Percentiles rank a stretch among this genome's conserved stretches.
Conservation (phyloP, 2,329 filamentous ascomycete species). For the Monosporascus ibericus region DNA sequence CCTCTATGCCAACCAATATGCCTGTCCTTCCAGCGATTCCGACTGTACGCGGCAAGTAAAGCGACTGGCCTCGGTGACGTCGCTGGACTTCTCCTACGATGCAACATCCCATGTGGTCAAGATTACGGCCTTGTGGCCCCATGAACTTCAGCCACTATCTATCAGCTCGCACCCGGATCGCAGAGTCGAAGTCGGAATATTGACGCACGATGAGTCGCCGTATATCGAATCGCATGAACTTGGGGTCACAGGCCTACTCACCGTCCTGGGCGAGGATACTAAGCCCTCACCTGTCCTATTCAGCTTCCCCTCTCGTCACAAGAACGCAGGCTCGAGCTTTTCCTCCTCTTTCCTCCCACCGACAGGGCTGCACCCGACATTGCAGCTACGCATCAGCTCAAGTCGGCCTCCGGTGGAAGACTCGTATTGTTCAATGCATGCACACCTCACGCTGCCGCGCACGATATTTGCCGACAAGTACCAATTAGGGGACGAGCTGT, state of each 20-base stretch:
- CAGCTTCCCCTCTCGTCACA: constrained; percentile 75
- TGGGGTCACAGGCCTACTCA: constrained; percentile 70
- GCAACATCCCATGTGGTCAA: constrained; percentile 58
- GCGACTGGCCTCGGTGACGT: constrained; percentile 37
- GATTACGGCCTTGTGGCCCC: constrained; percentile 59
- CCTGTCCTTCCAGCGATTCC: constrained; percentile 26
- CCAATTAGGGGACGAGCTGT: constrained; percentile 70
- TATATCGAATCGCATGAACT: constrained; percentile 65
- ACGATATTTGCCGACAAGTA: constrained; percentile 82
- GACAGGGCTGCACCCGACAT: constrained; percentile 75
- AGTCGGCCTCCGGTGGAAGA: constrained; percentile 44
- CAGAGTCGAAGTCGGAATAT: constrained; percentile 74
- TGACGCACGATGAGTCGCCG: constrained; percentile 57
- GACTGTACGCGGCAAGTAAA: constrained; percentile 19
- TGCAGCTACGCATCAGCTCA: constrained; percentile 60
- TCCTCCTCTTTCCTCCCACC: constrained; percentile 60
- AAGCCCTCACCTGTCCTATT: constrained; percentile 73
- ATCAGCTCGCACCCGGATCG: constrained; percentile 37
- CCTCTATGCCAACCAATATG: constrained; percentile 37
- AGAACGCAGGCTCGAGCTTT: constrained; percentile 53
- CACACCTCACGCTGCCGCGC: constrained; percentile 77
- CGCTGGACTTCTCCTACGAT: constrained; percentile 67
- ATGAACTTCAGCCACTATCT: constrained; percentile 32
- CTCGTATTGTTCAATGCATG: constrained; percentile 64
- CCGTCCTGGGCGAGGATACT: constrained; percentile 68